These are phyloP conservation scores for Talaromyces albobiverticillius DNA, from an alignment of 2,329 filamentous ascomycete genomes.

Conservation along the genomic window DNA sequence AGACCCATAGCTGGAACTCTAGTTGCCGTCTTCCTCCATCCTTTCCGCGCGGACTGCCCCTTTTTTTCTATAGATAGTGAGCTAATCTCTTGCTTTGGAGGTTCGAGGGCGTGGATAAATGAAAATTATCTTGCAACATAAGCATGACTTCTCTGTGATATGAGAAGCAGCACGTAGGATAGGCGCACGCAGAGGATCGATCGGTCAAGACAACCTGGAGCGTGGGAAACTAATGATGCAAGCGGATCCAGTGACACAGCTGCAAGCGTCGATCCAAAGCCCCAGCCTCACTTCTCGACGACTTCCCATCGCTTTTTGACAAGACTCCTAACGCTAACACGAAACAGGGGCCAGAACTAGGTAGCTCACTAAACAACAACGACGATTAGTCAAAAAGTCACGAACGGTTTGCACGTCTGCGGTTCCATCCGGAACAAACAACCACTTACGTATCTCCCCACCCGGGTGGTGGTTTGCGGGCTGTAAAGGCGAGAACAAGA, in stretches of 20 bases:
- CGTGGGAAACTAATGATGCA: too few species aligned
- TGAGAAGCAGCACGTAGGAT: too few species aligned
- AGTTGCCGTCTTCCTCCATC: background rate
- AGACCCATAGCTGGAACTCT: background rate
- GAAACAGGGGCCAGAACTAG: slow-evolving; percentile 7
- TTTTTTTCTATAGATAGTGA: background rate
- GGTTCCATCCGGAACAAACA: background rate
- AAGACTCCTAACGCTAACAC: background rate
- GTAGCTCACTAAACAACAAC: too few species aligned
- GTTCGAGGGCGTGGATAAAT: too few species aligned
- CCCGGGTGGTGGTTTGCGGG: background rate
- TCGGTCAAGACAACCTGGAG: too few species aligned
- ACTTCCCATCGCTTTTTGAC: background rate
- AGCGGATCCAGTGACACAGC: slow-evolving; percentile 8
- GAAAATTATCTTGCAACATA: too few species aligned
- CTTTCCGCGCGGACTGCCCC: background rate
- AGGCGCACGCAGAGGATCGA: too few species aligned
- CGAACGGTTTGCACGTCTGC: background rate
- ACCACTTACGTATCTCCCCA: background rate
- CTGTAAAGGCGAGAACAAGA: too few species aligned
- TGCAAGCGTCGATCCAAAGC: slow-evolving; percentile 14
- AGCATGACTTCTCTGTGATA: too few species aligned
- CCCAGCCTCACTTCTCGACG: slow-evolving; percentile 14
- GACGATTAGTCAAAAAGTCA: too few species aligned
- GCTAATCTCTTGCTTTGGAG: too few species aligned